Percentiles rank a stretch among this genome's conserved stretches.
Evolutionary conservation across 2,329 filamentous ascomycete species (phyloP).

Genomic region (Talaromyces sp.): DNA sequence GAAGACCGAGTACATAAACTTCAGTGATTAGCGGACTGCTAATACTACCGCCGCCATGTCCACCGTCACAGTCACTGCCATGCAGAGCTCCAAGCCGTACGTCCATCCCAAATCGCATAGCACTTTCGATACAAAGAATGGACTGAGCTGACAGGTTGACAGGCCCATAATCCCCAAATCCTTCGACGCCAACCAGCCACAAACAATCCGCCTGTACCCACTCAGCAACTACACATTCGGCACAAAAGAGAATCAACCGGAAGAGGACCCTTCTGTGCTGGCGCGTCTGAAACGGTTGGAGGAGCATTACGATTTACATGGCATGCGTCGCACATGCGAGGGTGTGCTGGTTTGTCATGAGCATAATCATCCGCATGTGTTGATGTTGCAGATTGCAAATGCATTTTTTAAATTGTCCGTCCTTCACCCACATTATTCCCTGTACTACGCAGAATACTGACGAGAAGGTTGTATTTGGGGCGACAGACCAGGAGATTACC

Average conservation of each 20-base stretch:
- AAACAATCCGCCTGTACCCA: slow-evolving; percentile 86
- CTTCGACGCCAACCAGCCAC: slow-evolving; percentile 86
- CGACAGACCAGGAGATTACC: slow-evolving; percentile 78
- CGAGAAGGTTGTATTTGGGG: not conserved
- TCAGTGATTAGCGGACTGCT: not conserved
- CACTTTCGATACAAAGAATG: no score
- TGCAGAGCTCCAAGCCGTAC: slow-evolving; percentile 71
- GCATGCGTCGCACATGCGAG: slow-evolving; percentile 96
- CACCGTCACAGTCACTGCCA: slow-evolving; percentile 70
- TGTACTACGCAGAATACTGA: not conserved
- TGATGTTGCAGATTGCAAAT: slow-evolving; percentile 99
- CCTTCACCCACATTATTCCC: slow-evolving; percentile 25
- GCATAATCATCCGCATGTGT: slow-evolving; percentile 96
- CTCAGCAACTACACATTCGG: slow-evolving; percentile 99
- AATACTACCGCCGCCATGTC: slow-evolving; percentile 63
- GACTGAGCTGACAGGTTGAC: not conserved
- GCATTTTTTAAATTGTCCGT: slow-evolving; percentile 96
- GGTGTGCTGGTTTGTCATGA: slow-evolving; percentile 97
- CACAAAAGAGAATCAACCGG: slow-evolving; percentile 95
- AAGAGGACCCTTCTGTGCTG: slow-evolving; percentile 93
- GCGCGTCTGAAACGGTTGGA: slow-evolving; percentile 91
- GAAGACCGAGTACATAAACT: not conserved
- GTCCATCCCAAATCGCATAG: slow-evolving; percentile 23
- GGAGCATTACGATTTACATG: slow-evolving; percentile 86
- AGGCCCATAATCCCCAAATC: slow-evolving; percentile 72